Conservation (phyloP, 2,329 filamentous ascomycete species). For the Xylaria sp. region DNA sequence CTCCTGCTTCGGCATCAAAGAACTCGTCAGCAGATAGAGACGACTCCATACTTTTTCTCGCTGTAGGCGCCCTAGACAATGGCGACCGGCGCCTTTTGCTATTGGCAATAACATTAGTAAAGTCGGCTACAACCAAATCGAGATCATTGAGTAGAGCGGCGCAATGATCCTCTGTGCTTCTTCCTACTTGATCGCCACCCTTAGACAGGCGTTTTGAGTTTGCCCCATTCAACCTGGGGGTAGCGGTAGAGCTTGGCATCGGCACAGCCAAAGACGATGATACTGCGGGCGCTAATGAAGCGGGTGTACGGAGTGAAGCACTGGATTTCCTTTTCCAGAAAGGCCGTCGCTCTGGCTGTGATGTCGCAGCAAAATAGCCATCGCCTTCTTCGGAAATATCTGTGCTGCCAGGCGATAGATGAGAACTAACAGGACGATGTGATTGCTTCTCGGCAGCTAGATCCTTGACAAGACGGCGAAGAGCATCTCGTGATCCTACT, state of each 20-base stretch:
- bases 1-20: conserved; percentile 83
- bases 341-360: conserved; percentile 64
- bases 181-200: conserved; percentile 57
- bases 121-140: conserved; percentile 82
- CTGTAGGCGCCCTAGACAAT: conserved; percentile 55
- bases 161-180: conserved; percentile 79
- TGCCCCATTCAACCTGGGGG: conserved; percentile 41
- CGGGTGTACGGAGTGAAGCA: conserved; percentile 50
- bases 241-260: conserved; percentile 44
- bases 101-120: conserved; percentile 75
- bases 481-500: conserved; percentile 84
- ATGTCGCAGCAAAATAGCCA: conserved; percentile 58
- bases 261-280: conserved; percentile 51
- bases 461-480: conserved; percentile 84
- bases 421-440: conserved; percentile 43
- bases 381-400: conserved; percentile 56
- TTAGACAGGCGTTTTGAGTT: conserved; percentile 45
- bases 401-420: conserved; percentile 50
- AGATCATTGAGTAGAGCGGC: conserved; percentile 83
- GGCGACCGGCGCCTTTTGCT: conserved; percentile 77
- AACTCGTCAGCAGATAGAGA: conserved; percentile 82
- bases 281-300: conserved; percentile 47
- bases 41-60: conserved; percentile 77
- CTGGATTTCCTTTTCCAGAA: conserved; percentile 95
- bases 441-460: conserved; percentile 69